Evolutionary conservation across 1,284 basidiomycete genomes (phyloP).

Genomic region (Boletus semigastroideus): DNA sequence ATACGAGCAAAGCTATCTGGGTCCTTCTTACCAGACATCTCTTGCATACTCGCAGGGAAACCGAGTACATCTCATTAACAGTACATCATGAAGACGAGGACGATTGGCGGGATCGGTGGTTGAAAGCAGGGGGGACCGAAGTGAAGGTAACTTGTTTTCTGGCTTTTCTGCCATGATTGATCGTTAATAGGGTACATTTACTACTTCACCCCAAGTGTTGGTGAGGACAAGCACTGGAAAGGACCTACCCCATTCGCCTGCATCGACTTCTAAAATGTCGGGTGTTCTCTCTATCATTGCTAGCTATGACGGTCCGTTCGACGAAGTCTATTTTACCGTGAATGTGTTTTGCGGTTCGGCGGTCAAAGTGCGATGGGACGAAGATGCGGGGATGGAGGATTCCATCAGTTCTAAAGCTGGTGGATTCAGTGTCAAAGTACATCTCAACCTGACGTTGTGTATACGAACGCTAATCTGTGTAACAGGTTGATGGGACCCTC

Average conservation of each 20-base stretch:
- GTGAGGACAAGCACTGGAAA: constrained; percentile 39
- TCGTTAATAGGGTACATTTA: constrained; percentile 62
- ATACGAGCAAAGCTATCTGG: constrained; percentile 56
- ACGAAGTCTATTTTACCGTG: constrained; percentile 64
- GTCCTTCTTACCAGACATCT: constrained; percentile 80
- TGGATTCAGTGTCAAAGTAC: constrained; percentile 23
- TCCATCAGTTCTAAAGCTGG: not conserved
- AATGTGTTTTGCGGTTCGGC: constrained; percentile 50
- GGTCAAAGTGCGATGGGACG: constrained; percentile 50
- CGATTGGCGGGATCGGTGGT: constrained; percentile 20
- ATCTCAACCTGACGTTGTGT: not conserved
- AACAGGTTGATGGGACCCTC: constrained; percentile 62
- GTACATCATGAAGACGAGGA: constrained; percentile 46
- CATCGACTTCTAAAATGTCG: constrained; percentile 23
- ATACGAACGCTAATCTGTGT: constrained; percentile 5
- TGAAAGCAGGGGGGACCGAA: constrained; percentile 32
- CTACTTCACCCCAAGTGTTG: constrained; percentile 75
- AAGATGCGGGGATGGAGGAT: constrained; percentile 16
- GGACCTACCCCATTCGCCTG: not conserved
- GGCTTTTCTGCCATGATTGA: constrained; percentile 1
- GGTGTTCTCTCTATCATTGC: constrained; percentile 54
- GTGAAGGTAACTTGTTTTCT: constrained; percentile 35
- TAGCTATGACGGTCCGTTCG: constrained; percentile 62
- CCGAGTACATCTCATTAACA: constrained; percentile 76
- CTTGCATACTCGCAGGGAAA: constrained; percentile 49